phyloP scores from a whole-genome alignment of 2,329 filamentous ascomycete genomes.

The Alternaria angustiovoidea region DNA sequence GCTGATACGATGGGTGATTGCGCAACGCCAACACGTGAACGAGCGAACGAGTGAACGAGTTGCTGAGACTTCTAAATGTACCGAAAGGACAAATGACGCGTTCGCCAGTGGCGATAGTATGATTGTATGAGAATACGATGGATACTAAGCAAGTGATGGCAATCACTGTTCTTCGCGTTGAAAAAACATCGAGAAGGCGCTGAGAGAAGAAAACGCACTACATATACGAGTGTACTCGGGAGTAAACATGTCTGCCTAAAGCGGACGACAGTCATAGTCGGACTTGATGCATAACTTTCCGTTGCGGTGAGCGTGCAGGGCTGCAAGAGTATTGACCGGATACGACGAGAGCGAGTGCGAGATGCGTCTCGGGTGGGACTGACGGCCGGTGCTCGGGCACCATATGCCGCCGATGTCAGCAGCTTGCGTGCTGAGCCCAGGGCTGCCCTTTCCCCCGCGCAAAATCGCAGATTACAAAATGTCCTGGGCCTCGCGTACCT shows the following conservation, averaged over 20 bases:
- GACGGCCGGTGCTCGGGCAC: background rate
- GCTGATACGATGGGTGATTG: slow-evolving; percentile 7
- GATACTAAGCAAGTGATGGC: background rate
- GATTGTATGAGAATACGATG: background rate
- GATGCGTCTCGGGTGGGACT: background rate
- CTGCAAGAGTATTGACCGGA: background rate
- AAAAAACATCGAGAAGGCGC: background rate
- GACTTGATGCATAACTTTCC: background rate
- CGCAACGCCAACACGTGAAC: slow-evolving; percentile 1
- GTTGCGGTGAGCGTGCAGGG: background rate
- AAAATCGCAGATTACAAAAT: background rate
- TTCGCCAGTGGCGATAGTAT: background rate
- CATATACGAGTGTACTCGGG: background rate
- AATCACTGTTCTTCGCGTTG: background rate
- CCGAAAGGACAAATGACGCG: background rate
- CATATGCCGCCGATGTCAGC: background rate
- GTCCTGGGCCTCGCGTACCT: background rate
- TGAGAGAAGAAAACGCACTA: background rate
- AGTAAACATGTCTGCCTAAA: slow-evolving; percentile 1
- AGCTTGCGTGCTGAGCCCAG: background rate
- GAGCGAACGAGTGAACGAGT: background rate
- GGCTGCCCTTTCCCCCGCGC: background rate
- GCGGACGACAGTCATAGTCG: background rate
- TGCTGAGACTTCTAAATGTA: background rate
- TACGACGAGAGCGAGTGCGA: background rate